Percentiles rank a stretch among this genome's conserved stretches.
phyloP scores from a whole-genome alignment of 192 early-diverging fungal genomes.

The Mortierella antarctica region DNA sequence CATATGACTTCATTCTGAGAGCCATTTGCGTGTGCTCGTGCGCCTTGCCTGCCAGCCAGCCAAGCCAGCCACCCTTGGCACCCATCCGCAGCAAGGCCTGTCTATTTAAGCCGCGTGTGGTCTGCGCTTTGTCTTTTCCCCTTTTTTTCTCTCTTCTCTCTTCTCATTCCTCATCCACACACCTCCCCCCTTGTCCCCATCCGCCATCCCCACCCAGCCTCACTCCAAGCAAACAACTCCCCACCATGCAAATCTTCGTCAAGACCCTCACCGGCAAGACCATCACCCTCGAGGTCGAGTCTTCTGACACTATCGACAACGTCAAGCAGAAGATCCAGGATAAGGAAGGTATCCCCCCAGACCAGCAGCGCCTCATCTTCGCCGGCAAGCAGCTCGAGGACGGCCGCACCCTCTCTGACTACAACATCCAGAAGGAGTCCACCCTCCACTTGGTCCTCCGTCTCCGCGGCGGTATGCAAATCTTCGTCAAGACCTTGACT shows the following conservation, averaged over 20 bases:
- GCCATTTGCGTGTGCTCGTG: no score
- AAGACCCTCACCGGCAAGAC: slow-evolving; percentile 85
- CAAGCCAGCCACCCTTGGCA: background rate
- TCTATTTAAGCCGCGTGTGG: background rate
- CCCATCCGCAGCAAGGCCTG: slow-evolving; percentile 12
- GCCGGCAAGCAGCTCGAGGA: slow-evolving; percentile 85
- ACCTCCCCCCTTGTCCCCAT: background rate
- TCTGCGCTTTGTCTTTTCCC: slow-evolving; percentile 6
- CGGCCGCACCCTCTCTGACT: slow-evolving; percentile 77
- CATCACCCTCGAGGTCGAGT: slow-evolving; percentile 80
- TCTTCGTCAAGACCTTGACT: slow-evolving; percentile 87
- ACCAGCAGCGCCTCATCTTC: slow-evolving; percentile 86
- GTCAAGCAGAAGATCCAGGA: slow-evolving; percentile 87
- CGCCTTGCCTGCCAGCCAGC: no score
- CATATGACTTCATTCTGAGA: no score
- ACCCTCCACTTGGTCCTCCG: slow-evolving; percentile 77
- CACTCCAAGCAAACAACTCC: background rate
- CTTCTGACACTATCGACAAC: slow-evolving; percentile 82
- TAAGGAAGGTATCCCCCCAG: slow-evolving; percentile 81
- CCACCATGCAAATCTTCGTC: slow-evolving; percentile 79
- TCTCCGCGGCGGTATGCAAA: slow-evolving; percentile 75
- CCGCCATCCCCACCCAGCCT: background rate
- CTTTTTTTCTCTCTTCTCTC: slow-evolving; percentile 8
- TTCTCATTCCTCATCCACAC: slow-evolving; percentile 1
- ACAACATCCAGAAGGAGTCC: slow-evolving; percentile 81